Evolutionary conservation across 1,139 yeast genomes (phyloP).

Genomic region (Geotrichum cucujoidarum): DNA sequence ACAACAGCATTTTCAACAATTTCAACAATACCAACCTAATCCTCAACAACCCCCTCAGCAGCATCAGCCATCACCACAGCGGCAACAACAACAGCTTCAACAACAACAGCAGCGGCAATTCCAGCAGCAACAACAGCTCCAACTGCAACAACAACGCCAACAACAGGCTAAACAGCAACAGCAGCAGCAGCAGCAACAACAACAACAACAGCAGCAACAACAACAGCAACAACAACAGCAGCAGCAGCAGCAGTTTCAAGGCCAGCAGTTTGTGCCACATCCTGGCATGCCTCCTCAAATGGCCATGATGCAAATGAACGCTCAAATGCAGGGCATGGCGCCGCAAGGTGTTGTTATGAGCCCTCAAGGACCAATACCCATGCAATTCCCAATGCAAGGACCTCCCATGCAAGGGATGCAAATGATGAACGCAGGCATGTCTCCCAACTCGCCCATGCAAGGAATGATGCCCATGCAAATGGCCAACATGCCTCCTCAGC

Average conservation of each 20-base stretch:
- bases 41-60: neutral
- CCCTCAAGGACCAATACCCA: conserved; percentile 8
- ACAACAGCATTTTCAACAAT: conserved; percentile 14
- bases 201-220: neutral
- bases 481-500: conserved; percentile 1
- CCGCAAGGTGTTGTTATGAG: conserved; percentile 10
- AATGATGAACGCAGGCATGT: too few relatives aligned
- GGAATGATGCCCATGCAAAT: neutral
- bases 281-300: conserved; percentile 5
- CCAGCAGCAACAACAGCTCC: conserved; percentile 16
- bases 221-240: neutral
- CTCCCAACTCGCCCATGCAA: neutral
- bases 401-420: neutral
- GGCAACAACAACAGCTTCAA: conserved; percentile 10
- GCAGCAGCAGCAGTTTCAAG: neutral
- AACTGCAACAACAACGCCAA: conserved; percentile 11
- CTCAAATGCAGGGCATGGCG: conserved; percentile 9
- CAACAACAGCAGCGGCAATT: conserved; percentile 18
- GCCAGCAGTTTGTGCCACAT: neutral
- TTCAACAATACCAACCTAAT: conserved; percentile 17
- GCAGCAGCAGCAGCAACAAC: neutral
- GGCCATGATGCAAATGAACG: conserved; percentile 9
- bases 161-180: conserved; percentile 19
- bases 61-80: conserved; percentile 16
- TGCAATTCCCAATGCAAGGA: conserved; percentile 1